These are phyloP conservation scores for Pythium coloratum DNA, from an alignment of 352 stramenopile species.

Conservation along the genomic window DNA sequence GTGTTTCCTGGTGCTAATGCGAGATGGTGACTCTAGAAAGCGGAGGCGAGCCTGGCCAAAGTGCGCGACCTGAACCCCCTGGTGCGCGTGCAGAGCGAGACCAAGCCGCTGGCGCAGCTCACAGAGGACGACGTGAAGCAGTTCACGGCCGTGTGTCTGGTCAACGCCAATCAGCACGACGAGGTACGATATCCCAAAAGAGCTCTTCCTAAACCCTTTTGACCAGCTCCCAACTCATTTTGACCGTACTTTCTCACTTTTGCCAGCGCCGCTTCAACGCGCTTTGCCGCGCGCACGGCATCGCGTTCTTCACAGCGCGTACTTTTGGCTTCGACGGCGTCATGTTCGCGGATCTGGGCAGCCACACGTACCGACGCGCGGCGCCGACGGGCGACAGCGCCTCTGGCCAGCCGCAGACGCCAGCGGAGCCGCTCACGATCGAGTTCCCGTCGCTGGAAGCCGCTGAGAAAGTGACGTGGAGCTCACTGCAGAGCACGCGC, in stretches of 20 bases:
- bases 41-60: conserved; percentile 69
- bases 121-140: conserved; percentile 79
- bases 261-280: conserved; percentile 53
- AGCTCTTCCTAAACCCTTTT: background rate
- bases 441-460: conserved; percentile 59
- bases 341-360: conserved; percentile 77
- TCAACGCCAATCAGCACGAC: conserved; percentile 41
- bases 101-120: conserved; percentile 45
- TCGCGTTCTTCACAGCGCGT: conserved; percentile 72
- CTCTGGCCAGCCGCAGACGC: conserved; percentile 4
- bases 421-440: conserved; percentile 40
- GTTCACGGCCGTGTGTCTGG: conserved; percentile 86
- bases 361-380: conserved; percentile 58
- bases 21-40: conserved; percentile 45
- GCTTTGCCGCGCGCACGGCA: conserved; percentile 50
- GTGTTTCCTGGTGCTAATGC: conserved; percentile 11
- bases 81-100: conserved; percentile 83
- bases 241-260: background rate
- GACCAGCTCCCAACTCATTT: background rate
- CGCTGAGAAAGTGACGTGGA: conserved; percentile 56
- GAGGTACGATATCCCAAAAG: conserved; percentile 31
- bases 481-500: conserved; percentile 58
- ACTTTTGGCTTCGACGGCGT: conserved; percentile 81
- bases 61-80: conserved; percentile 96
- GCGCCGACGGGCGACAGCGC: conserved; percentile 29